These are phyloP conservation scores for Gypsophila paniculata DNA, from an alignment of 179 eudicot genomes.

Conservation along the genomic window DNA sequence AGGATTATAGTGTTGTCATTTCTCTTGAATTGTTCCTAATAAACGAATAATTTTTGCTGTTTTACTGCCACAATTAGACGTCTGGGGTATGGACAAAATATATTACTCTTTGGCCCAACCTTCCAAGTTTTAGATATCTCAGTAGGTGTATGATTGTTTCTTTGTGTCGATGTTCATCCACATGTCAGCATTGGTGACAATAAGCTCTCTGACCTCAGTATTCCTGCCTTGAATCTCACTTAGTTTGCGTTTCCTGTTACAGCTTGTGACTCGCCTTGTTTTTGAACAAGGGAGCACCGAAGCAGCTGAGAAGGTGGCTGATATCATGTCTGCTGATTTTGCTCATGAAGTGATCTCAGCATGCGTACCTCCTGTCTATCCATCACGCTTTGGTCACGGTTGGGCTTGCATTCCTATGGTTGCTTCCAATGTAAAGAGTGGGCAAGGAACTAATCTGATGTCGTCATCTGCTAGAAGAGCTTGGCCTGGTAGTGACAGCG, in stretches of 20 bases:
- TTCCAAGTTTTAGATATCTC: background rate
- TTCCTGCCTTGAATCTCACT: background rate
- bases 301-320: constrained; percentile 96
- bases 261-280: constrained; percentile 95
- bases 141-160: constrained; percentile 15
- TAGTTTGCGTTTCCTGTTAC: constrained; percentile 30
- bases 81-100: background rate
- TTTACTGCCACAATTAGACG: background rate
- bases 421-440: constrained; percentile 48
- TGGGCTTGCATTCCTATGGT: constrained; percentile 96
- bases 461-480: constrained; percentile 64
- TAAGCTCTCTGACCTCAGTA: background rate
- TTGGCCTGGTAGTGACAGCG: constrained; percentile 48
- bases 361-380: constrained; percentile 96
- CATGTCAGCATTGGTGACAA: constrained; percentile 3
- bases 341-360: constrained; percentile 98
- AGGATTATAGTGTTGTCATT: too few relatives aligned
- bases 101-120: background rate
- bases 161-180: background rate
- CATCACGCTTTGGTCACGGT: constrained; percentile 90
- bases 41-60: too few relatives aligned
- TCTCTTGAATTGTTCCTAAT: too few relatives aligned
- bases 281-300: constrained; percentile 95
- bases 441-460: constrained; percentile 37
- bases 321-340: constrained; percentile 93